These are phyloP conservation scores for Phytophthora brassicae DNA, from an alignment of 352 stramenopile genomes.

Conservation along the genomic window DNA sequence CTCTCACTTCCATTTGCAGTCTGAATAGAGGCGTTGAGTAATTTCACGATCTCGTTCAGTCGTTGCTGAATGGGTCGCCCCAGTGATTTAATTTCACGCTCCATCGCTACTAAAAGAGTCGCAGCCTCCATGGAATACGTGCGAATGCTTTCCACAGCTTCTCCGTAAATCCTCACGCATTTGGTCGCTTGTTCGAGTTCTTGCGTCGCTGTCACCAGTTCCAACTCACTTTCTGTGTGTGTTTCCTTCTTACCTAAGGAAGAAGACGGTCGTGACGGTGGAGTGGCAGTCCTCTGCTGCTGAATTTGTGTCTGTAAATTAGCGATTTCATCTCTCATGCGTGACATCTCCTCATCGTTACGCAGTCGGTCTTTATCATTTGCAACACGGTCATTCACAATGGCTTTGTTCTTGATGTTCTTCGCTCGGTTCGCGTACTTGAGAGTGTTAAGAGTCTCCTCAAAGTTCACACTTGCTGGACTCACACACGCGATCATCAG, in stretches of 20 bases:
- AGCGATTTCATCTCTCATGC: slow-evolving; percentile 81
- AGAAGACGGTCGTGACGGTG: slow-evolving; percentile 17
- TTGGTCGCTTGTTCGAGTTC: slow-evolving; percentile 43
- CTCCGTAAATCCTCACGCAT: slow-evolving; percentile 40
- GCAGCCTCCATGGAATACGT: slow-evolving; percentile 66
- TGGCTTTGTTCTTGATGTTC: slow-evolving; percentile 99
- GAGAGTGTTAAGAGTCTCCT: slow-evolving; percentile 98
- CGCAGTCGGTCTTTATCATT: slow-evolving; percentile 50
- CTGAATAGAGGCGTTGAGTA: slow-evolving; percentile 70
- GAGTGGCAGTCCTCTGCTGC: slow-evolving; percentile 37
- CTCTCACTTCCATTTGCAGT: slow-evolving; percentile 49
- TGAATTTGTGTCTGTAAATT: slow-evolving; percentile 70
- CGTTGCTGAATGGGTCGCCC: slow-evolving; percentile 70
- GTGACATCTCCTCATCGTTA: slow-evolving; percentile 56
- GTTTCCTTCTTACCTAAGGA: slow-evolving; percentile 15
- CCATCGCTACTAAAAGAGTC: slow-evolving; percentile 72
- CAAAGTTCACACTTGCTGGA: slow-evolving; percentile 78
- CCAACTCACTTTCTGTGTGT: slow-evolving; percentile 2
- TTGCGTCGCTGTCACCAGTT: slow-evolving; percentile 19
- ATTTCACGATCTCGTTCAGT: slow-evolving; percentile 83
- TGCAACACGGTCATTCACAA: slow-evolving; percentile 92
- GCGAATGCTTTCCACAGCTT: slow-evolving; percentile 61
- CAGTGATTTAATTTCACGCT: slow-evolving; percentile 73
- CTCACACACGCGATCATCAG: slow-evolving; percentile 91
- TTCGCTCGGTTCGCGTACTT: slow-evolving; percentile 99